These are phyloP conservation scores for Syncephalis plumigaleata DNA, from an alignment of 371 early-diverging fungal species.

Conservation along the genomic window DNA sequence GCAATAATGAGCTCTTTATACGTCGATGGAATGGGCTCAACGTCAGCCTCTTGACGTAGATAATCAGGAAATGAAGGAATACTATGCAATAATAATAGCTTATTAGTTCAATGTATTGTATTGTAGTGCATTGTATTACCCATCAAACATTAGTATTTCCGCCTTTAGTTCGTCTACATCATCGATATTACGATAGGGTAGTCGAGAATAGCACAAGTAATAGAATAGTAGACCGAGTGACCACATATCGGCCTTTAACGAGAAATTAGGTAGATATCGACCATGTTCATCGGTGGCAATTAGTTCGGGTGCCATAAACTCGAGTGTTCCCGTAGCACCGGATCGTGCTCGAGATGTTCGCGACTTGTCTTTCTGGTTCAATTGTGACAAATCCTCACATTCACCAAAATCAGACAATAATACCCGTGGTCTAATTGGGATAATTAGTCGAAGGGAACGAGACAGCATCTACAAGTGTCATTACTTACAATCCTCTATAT, in stretches of 20 bases:
- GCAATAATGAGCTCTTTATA: conserved; percentile 6
- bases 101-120: neutral
- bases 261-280: conserved; percentile 48
- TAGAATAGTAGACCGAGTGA: conserved; percentile 86
- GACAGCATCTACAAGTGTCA: too few species aligned
- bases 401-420: conserved; percentile 93
- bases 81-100: neutral
- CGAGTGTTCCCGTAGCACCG: conserved; percentile 89
- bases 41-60: neutral
- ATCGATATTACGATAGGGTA: conserved; percentile 74
- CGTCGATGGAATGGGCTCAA: conserved; percentile 3
- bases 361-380: neutral
- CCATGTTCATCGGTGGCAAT: conserved; percentile 32
- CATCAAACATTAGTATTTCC: conserved; percentile 51
- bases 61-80: conserved; percentile 3
- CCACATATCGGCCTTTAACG: conserved; percentile 85
- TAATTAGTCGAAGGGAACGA: too few species aligned
- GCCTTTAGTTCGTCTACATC: conserved; percentile 65
- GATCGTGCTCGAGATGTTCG: conserved; percentile 45
- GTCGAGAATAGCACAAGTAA: conserved; percentile 63
- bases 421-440: conserved; percentile 40
- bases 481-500: conserved; percentile 6
- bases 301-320: conserved; percentile 87
- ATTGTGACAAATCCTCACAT: conserved; percentile 59
- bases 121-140: neutral